Base-by-base conservation (phyloP, 495 filamentous ascomycete species). In the Chaetomium fimeti region DNA sequence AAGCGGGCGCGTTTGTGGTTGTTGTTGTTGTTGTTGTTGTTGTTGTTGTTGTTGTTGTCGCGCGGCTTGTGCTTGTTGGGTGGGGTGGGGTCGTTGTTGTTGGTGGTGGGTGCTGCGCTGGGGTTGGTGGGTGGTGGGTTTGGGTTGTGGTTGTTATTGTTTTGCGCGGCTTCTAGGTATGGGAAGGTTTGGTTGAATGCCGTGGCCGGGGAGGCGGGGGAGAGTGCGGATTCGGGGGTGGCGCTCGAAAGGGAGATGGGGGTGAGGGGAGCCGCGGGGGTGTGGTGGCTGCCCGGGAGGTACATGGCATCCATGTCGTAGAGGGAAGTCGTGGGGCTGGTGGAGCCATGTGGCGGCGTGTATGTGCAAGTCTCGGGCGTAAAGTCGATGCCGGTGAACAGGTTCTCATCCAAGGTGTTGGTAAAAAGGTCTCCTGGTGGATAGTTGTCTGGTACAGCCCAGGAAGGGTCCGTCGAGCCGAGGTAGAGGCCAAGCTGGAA, bases 11-110 rank as follows among this genome's bases (percentile, higher is more conserved):
- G 32, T 11, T 36, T 36, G 32, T 5, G 13, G 40, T 16, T 3
- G 40, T 43, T 43, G 16, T 11, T 43, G 40, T 5, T 15, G 40
- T 11, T 43, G 40, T 11, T 43, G 16, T n/a, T n/a, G n/a, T n/a
- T n/a, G n/a, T n/a, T n/a, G n/a, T n/a, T n/a, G n/a, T n/a, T 36
- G 5, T 36, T 36, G 32, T 36, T 16, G 1, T 43, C 5, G 40
- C 2, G 40, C 1, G 57, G 29, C 40, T 43, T 43, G 61, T 68
- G 69, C 28, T 61, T 61, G 42, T 59, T 43, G 40, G 13, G 8
- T 40, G 38, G 38, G 38, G 8, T 3, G 38, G 38, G 13, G 40
- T 16, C 13, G 40, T 43, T 43, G 16, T 11, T 43, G 40, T 5
- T 15, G 40, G 40, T 43, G 40, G 40, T 43, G 16, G 40, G 11